phyloP scores from a whole-genome alignment of 176 grass and related monocot species.

The Panicum miliaceum region DNA sequence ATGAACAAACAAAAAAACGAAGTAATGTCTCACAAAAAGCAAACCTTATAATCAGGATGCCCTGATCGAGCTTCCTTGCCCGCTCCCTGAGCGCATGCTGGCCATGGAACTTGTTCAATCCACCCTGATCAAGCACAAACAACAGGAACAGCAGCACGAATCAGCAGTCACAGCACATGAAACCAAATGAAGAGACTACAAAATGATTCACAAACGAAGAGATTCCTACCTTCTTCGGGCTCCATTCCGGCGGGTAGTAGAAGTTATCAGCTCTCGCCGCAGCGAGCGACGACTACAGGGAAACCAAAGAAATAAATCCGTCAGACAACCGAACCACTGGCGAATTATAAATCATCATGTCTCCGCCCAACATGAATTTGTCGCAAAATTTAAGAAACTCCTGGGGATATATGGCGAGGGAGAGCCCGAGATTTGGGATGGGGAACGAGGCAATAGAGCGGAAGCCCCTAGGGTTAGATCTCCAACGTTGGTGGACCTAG shows the following conservation, averaged over 20 bases:
- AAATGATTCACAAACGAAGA: neutral
- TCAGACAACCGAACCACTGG: constrained; percentile 14
- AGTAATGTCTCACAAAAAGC: neutral
- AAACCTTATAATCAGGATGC: constrained; percentile 96
- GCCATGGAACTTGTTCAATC: constrained; percentile 93
- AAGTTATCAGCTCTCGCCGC: constrained; percentile 95
- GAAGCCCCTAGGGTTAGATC: constrained; percentile 29
- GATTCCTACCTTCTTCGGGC: constrained; percentile 75
- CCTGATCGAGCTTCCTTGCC: constrained; percentile 93
- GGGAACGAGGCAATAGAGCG: neutral
- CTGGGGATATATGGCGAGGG: neutral
- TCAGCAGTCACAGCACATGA: constrained; percentile 18
- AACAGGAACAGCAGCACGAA: constrained; percentile 12
- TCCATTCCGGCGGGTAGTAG: constrained; percentile 99
- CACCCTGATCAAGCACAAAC: constrained; percentile 59
- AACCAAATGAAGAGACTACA: neutral
- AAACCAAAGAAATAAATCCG: constrained; percentile 9
- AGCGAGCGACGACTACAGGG: constrained; percentile 76
- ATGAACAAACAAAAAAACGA: neutral
- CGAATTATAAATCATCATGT: neutral
- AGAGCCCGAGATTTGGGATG: neutral
- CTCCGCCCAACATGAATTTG: too few species aligned
- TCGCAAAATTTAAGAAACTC: neutral
- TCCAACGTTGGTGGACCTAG: too few species aligned
- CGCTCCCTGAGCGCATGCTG: constrained; percentile 90